These are phyloP conservation scores for Tuber microsphaerosporum DNA, from an alignment of 495 filamentous ascomycete genomes.

Conservation along the genomic window DNA sequence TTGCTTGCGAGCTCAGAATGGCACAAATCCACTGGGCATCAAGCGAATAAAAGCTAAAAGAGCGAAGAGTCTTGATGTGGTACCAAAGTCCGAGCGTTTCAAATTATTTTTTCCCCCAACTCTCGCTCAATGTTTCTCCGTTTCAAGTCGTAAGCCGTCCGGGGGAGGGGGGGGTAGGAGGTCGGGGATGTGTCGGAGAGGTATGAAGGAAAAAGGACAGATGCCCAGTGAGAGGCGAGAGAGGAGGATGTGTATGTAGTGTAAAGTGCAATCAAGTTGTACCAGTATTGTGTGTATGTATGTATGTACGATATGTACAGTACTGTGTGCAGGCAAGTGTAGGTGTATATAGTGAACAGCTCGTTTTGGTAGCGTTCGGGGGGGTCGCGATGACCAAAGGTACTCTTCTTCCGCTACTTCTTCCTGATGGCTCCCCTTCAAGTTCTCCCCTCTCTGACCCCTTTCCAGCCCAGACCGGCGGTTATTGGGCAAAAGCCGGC, in stretches of 20 bases:
- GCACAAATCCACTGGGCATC: slow-evolving; percentile 21
- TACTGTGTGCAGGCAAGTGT: background rate
- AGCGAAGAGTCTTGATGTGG: slow-evolving; percentile 31
- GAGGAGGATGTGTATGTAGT: slow-evolving; percentile 12
- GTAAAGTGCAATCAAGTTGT: background rate
- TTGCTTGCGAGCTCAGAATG: slow-evolving; percentile 22
- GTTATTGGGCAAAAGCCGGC: background rate
- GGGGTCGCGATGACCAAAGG: background rate
- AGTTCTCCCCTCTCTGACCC: background rate
- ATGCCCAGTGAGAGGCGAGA: slow-evolving; percentile 24
- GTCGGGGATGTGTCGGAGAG: background rate
- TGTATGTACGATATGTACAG: background rate
- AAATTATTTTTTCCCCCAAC: background rate
- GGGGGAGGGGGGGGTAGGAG: background rate
- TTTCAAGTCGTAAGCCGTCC: slow-evolving; percentile 26
- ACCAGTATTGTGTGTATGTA: background rate
- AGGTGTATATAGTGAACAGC: background rate
- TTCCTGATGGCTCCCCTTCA: background rate
- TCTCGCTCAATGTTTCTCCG: slow-evolving; percentile 32
- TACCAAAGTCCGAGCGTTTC: slow-evolving; percentile 35
- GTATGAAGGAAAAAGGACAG: slow-evolving; percentile 8
- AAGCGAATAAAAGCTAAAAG: slow-evolving; percentile 30
- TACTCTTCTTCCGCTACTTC: background rate
- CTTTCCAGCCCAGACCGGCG: background rate
- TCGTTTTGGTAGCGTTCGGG: background rate